phyloP scores from a whole-genome alignment of 768 basidiomycete genomes.

The Pleurotus sapidus region DNA sequence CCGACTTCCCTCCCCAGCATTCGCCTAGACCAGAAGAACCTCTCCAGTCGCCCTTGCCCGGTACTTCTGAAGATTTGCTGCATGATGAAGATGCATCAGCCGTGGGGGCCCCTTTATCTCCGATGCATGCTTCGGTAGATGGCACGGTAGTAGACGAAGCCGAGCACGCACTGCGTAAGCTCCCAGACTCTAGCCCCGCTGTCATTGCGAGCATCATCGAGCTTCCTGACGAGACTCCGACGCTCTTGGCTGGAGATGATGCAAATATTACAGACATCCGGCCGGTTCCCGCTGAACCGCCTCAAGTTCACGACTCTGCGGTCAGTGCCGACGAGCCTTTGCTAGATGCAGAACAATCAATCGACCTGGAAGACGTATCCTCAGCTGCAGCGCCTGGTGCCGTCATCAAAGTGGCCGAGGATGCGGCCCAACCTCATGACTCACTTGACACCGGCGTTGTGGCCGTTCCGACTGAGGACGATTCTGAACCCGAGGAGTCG shows the following conservation, averaged over 20 bases:
- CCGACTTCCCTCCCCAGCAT: not conserved
- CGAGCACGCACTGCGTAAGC: not conserved
- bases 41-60: not conserved
- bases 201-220: not conserved
- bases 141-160: conserved; percentile 1
- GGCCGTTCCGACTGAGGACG: conserved; percentile 28
- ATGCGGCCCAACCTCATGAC: not conserved
- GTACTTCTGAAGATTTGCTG: not conserved
- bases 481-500: conserved; percentile 17
- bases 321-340: too few species aligned
- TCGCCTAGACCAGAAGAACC: not conserved
- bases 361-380: too few species aligned
- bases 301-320: too few species aligned
- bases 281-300: too few species aligned
- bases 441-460: conserved; percentile 32
- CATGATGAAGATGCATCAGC: not conserved
- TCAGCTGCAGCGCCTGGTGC: too few species aligned
- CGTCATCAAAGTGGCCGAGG: not conserved
- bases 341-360: too few species aligned
- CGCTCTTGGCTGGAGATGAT: not conserved
- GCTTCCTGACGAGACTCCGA: not conserved
- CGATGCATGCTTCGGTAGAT: not conserved
- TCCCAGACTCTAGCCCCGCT: not conserved
- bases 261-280: not conserved
- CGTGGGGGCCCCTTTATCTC: not conserved